Percentiles rank a stretch among this genome's conserved stretches.
phyloP scores from a whole-genome alignment of 2,329 filamentous ascomycete species.

The Aureobasidium vineae region DNA sequence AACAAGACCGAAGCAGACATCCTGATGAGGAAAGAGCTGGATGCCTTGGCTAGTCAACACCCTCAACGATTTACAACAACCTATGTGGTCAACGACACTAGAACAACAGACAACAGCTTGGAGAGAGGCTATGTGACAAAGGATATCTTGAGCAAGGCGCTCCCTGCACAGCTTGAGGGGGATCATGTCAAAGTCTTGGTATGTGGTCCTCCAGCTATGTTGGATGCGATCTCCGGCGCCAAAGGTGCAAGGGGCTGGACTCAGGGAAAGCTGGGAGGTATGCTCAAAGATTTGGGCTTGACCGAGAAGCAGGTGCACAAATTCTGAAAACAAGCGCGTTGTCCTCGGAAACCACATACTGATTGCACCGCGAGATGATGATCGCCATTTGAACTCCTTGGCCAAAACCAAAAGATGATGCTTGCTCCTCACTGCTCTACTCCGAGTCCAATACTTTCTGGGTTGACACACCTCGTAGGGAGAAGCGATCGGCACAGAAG shows the following conservation, averaged over 20 bases:
- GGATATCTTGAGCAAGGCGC: slow-evolving; percentile 54
- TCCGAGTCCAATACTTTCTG: too few species aligned
- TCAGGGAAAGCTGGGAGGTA: slow-evolving; percentile 44
- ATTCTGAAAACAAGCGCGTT: too few species aligned
- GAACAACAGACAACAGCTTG: slow-evolving; percentile 38
- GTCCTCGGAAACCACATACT: too few species aligned
- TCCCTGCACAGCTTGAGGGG: slow-evolving; percentile 40
- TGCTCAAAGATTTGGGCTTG: slow-evolving; percentile 59
- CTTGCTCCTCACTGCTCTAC: too few species aligned
- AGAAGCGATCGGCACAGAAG: slow-evolving; percentile 19
- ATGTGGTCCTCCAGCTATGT: slow-evolving; percentile 68
- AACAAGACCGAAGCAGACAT: slow-evolving; percentile 65
- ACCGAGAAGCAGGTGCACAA: slow-evolving; percentile 57
- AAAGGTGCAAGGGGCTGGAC: slow-evolving; percentile 40
- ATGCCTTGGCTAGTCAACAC: slow-evolving; percentile 49
- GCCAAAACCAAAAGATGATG: too few species aligned
- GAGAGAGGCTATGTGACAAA: slow-evolving; percentile 59
- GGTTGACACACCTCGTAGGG: not conserved
- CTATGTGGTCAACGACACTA: slow-evolving; percentile 57
- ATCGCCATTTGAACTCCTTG: not conserved
- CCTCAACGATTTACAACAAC: slow-evolving; percentile 57
- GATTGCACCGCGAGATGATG: not conserved
- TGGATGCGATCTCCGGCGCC: slow-evolving; percentile 55
- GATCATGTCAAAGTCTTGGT: slow-evolving; percentile 61
- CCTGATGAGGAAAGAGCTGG: slow-evolving; percentile 57